Base-by-base conservation (phyloP, 305 asterid genomes). In the Fraxinus nigra region DNA sequence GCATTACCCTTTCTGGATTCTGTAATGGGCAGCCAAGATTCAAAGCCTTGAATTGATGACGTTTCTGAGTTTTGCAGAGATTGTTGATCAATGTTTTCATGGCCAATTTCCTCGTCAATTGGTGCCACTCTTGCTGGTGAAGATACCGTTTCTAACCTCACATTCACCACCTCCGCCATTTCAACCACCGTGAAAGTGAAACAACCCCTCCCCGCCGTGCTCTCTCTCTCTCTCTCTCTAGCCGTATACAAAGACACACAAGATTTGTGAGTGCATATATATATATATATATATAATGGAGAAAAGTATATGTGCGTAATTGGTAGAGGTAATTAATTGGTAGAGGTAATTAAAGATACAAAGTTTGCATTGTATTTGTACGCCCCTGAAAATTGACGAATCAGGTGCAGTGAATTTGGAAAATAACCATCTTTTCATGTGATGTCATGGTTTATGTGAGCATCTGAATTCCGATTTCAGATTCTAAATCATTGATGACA, bases 11-110 rank as follows among this genome's bases (percentile, higher is more conserved):
- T 85, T 86, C 91, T 87, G 0, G 91, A 90, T 77, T 88, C 91
- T 0, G 97, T 90, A 20, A 92, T 84, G 20, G 97, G 95, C 4
- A 91, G 88, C 89, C 88, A 91, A 3, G 82, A 24, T 26, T 65
- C 72, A 65, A 7, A 8, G 35, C 35, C 33, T 65, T 65, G 5
- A 3, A 9, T 22, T 9, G 30, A 24, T 18, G 26, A 8, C 11
- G 8, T 20, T 7, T 22, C 28, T 18, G 28, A 18, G 69, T 18
- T 59, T 59, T 59, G 30, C 28, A 20, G 69, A 59, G 69, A 20
- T 59, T 59, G 28, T 59, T 18, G 69, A 6, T 22, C 2, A 11
- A 11, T 43, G 14, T 59, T 18, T 18, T 18, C 30, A 18, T 20
- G 10, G 13, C 34, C 35, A 11, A 13, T 65, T 65, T 65, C 72